Conservation (phyloP, 495 filamentous ascomycete genomes). For the Tuber borchii region DNA sequence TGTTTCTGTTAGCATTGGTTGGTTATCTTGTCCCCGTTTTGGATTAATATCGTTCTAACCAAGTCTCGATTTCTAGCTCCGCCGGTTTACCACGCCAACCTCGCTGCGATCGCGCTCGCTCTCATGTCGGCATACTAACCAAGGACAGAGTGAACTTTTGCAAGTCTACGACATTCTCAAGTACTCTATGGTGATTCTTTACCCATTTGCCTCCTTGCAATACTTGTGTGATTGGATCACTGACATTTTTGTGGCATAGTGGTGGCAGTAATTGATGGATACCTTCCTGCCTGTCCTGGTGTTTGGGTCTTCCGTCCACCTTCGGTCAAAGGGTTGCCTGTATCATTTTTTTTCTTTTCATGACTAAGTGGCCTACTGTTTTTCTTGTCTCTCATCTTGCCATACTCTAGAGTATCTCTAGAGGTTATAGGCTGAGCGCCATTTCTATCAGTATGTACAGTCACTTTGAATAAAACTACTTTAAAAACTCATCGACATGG, state of each 20-base stretch:
- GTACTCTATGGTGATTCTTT: slow-evolving; percentile 23
- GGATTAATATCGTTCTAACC: slow-evolving; percentile 1
- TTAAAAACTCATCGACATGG: neutral
- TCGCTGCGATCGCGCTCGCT: slow-evolving; percentile 63
- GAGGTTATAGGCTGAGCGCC: neutral
- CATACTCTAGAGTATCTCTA: neutral
- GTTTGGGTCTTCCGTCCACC: neutral
- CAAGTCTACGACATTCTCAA: slow-evolving; percentile 19
- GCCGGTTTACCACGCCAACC: slow-evolving; percentile 87
- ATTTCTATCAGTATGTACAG: neutral
- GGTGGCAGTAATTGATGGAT: slow-evolving; percentile 18
- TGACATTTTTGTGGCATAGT: slow-evolving; percentile 14
- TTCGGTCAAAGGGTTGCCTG: neutral
- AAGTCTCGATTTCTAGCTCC: slow-evolving; percentile 50
- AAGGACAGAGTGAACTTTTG: slow-evolving; percentile 4
- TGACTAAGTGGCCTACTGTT: neutral
- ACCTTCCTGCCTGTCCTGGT: neutral
- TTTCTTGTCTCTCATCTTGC: slow-evolving; percentile 1
- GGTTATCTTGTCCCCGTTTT: slow-evolving; percentile 24
- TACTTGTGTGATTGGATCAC: neutral
- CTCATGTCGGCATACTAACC: slow-evolving; percentile 11
- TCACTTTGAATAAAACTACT: neutral
- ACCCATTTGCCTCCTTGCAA: neutral
- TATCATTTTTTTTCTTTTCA: neutral
- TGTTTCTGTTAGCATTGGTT: slow-evolving; percentile 77